A percentile compares a stretch with the other conserved stretches of the same genome.
Conservation (phyloP, 208 protist genomes). For the Ichthyophonus hoferi region DNA sequence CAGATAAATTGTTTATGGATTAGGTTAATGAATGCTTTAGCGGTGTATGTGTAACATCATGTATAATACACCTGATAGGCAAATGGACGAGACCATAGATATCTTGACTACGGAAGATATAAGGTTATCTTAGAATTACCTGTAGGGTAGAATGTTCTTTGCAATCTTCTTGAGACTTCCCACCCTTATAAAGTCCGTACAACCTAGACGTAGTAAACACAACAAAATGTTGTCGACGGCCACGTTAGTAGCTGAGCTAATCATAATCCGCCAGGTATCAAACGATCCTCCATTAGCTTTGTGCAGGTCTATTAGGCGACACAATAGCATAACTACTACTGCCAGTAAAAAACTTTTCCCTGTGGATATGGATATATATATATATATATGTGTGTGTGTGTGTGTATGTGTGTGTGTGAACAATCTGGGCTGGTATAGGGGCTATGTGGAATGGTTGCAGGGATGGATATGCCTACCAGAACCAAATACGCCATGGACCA, state of each 20-base stretch:
- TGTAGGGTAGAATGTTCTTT: constrained; percentile 53
- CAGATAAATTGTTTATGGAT: no score
- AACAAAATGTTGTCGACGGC: constrained; percentile 66
- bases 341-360: constrained; percentile 58
- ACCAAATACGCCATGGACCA: constrained; percentile 70
- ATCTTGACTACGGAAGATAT: neutral
- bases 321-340: constrained; percentile 39
- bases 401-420: no score
- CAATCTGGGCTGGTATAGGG: no score
- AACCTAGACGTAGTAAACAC: constrained; percentile 51
- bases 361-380: no score
- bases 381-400: neutral
- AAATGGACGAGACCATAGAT: no score
- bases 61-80: no score
- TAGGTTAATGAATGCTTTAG: no score
- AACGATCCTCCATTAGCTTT: constrained; percentile 21
- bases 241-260: constrained; percentile 62
- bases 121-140: neutral
- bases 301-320: neutral
- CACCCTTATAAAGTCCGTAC: constrained; percentile 61
- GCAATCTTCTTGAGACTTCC: constrained; percentile 65
- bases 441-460: no score
- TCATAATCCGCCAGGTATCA: constrained; percentile 54
- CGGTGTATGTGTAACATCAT: no score
- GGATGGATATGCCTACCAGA: constrained; percentile 19